Conservation (phyloP, 2,329 filamentous ascomycete species). For the Myriosclerotinia duriaeana region DNA sequence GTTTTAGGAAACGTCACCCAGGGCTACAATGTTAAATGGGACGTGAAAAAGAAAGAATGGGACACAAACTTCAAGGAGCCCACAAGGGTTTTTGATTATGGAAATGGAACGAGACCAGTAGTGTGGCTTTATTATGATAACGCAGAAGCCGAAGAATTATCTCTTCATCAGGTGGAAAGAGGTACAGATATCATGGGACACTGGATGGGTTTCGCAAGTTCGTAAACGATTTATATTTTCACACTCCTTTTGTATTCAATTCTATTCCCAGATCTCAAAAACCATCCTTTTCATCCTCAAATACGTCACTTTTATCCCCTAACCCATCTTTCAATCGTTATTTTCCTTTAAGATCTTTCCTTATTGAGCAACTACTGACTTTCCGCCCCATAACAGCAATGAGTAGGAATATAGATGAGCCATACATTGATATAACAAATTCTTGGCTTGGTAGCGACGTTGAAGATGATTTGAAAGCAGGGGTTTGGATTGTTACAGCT, state of each 20-base stretch:
- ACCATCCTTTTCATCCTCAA: no score
- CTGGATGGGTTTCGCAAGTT: slow-evolving; percentile 16
- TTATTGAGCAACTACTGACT: not conserved
- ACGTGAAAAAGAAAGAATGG: not conserved
- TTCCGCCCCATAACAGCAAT: not conserved
- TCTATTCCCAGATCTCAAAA: not conserved
- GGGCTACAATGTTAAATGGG: not conserved
- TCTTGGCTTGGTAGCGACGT: not conserved
- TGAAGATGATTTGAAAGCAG: not conserved
- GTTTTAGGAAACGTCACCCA: not conserved
- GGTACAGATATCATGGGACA: not conserved
- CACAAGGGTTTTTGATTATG: not conserved
- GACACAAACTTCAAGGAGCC: not conserved
- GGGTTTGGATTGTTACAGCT: slow-evolving; percentile 4
- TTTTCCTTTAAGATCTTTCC: not conserved
- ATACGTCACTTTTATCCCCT: not conserved
- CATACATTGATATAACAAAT: not conserved
- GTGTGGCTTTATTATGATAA: slow-evolving; percentile 8
- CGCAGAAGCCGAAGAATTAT: not conserved
- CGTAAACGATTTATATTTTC: not conserved
- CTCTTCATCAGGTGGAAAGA: not conserved
- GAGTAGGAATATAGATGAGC: not conserved
- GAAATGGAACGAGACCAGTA: not conserved
- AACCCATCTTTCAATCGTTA: not conserved
- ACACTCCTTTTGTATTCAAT: not conserved